Percentiles rank a stretch among this genome's conserved stretches.
Conservation (phyloP, 2,329 filamentous ascomycete species). For the Biscogniauxia sp. region DNA sequence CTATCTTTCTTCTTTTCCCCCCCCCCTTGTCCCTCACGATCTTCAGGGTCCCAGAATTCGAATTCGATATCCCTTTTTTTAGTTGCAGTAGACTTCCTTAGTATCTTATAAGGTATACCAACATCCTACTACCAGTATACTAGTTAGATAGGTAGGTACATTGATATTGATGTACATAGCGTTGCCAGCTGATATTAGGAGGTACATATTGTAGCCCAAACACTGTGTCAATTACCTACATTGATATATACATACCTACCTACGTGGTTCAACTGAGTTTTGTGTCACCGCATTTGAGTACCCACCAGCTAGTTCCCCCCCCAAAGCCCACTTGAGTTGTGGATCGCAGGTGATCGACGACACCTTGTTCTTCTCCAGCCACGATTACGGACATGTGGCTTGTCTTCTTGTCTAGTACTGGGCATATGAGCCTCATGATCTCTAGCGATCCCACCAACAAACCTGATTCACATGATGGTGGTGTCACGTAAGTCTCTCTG, state of each 20-base stretch:
- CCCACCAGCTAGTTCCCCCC: neutral
- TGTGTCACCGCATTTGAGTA: neutral
- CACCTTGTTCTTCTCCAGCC: neutral
- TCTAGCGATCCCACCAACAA: neutral
- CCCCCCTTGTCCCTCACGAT: neutral
- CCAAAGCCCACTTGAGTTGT: too few relatives aligned
- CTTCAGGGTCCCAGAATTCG: neutral
- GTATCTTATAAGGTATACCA: neutral
- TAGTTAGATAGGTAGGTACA: too few relatives aligned
- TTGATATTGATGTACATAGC: too few relatives aligned
- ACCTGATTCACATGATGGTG: neutral
- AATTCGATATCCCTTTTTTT: neutral
- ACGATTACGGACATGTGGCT: neutral
- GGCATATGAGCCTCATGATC: neutral
- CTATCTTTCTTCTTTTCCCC: neutral
- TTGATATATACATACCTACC: too few relatives aligned
- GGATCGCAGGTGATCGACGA: too few relatives aligned
- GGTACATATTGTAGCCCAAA: too few relatives aligned
- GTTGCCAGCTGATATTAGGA: too few relatives aligned
- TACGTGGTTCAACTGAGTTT: neutral
- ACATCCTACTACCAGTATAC: too few relatives aligned
- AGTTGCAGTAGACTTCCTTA: neutral
- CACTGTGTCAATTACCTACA: neutral
- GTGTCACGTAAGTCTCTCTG: neutral
- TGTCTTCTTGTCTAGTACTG: neutral